Evolutionary conservation across 495 filamentous ascomycete genomes (phyloP).

Genomic region (Aspergillus funiculosus): DNA sequence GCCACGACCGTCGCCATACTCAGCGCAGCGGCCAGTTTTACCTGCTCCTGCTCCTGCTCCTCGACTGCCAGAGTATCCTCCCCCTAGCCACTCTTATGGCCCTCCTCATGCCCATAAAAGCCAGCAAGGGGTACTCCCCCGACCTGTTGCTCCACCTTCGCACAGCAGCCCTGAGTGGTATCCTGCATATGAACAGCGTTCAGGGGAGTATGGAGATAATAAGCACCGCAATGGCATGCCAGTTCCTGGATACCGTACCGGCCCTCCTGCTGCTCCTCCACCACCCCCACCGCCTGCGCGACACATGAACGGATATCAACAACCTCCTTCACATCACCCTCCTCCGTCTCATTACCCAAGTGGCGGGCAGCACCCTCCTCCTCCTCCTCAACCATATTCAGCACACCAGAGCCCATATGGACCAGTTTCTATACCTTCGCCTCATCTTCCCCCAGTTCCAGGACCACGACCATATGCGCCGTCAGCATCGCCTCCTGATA

Average conservation of each 20-base stretch:
- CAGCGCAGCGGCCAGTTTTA: constrained; percentile 29
- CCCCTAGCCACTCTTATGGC: constrained; percentile 25
- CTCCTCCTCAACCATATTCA: constrained; percentile 36
- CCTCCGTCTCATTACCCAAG: constrained; percentile 31
- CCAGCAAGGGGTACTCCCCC: constrained; percentile 27
- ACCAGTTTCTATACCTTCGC: constrained; percentile 34
- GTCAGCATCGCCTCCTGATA: constrained; percentile 43
- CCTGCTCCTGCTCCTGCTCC: constrained; percentile 34
- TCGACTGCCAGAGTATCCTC: constrained; percentile 29
- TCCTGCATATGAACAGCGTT: constrained; percentile 35
- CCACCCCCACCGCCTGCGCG: constrained; percentile 17
- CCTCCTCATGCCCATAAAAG: constrained; percentile 33
- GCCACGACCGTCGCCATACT: constrained; percentile 33
- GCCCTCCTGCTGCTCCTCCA: constrained; percentile 17
- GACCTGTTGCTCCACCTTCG: constrained; percentile 28
- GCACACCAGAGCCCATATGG: constrained; percentile 42
- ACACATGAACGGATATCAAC: constrained; percentile 33
- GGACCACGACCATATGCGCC: constrained; percentile 39
- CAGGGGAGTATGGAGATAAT: constrained; percentile 20
- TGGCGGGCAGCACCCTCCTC: constrained; percentile 32
- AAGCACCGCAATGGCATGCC: constrained; percentile 36
- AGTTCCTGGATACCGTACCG: constrained; percentile 26
- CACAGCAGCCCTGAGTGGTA: constrained; percentile 28
- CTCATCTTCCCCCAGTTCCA: constrained; percentile 34
- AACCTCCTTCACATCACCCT: constrained; percentile 26